phyloP scores from a whole-genome alignment of 192 early-diverging fungal species.

The Mortierella claussenii region DNA sequence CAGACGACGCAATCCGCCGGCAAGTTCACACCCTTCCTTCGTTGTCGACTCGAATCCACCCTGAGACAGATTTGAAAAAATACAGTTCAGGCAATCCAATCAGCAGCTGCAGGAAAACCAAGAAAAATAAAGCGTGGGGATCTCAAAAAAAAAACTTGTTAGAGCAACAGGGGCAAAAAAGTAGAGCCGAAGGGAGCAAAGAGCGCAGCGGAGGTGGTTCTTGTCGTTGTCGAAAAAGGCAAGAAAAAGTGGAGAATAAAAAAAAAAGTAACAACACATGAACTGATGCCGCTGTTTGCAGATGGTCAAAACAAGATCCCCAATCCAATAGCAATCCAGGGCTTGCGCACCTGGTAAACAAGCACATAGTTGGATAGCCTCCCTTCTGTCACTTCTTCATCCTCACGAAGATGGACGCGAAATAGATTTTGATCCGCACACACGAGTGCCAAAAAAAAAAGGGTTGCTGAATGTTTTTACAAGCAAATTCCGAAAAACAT shows the following conservation, averaged over 20 bases:
- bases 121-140: neutral
- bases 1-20: conserved; percentile 7
- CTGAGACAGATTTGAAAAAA: conserved; percentile 2
- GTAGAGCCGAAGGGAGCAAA: neutral
- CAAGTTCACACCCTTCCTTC: no score
- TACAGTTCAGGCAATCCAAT: conserved; percentile 5
- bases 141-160: conserved; percentile 1
- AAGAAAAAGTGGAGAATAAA: conserved; percentile 6
- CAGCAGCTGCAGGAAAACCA: conserved; percentile 7
- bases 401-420: no score
- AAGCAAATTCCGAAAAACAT: no score
- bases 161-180: conserved; percentile 1
- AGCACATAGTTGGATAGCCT: no score
- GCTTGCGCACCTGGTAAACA: neutral
- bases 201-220: conserved; percentile 11
- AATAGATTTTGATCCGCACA: no score
- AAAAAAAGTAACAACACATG: no score
- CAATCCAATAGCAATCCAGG: conserved; percentile 2
- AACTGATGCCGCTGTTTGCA: neutral
- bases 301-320: conserved; percentile 1
- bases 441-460: no score
- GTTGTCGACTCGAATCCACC: no score
- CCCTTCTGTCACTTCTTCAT: no score
- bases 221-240: conserved; percentile 3
- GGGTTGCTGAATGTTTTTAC: no score